These are phyloP conservation scores for Polytolypa hystricis DNA, from an alignment of 2,329 filamentous ascomycete genomes.

Conservation along the genomic window DNA sequence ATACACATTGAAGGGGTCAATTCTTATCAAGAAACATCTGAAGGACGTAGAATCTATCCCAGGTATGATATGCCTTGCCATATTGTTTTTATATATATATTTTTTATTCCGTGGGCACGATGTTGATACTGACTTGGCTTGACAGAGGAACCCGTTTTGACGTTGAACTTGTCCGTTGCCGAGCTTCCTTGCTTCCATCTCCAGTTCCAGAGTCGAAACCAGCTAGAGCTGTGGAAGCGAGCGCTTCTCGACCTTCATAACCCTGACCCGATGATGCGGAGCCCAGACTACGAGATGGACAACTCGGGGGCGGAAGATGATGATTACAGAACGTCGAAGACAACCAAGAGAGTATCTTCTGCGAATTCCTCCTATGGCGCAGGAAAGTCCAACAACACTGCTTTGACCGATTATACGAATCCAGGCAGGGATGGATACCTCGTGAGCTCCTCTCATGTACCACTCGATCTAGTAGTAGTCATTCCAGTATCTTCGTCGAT, in stretches of 20 bases:
- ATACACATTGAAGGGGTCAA: slow-evolving; percentile 91
- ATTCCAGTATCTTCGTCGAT: slow-evolving; percentile 96
- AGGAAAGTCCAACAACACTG: slow-evolving; percentile 71
- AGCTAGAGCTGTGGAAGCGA: slow-evolving; percentile 84
- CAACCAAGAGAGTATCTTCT: slow-evolving; percentile 66
- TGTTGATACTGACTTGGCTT: slow-evolving; percentile 1
- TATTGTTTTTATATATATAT: slow-evolving; percentile 2
- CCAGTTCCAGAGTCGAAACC: slow-evolving; percentile 69
- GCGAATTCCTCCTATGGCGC: slow-evolving; percentile 72
- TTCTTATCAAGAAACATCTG: slow-evolving; percentile 94
- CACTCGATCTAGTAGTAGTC: slow-evolving; percentile 89
- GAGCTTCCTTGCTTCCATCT: slow-evolving; percentile 93
- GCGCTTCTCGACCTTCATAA: slow-evolving; percentile 74
- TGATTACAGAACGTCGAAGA: slow-evolving; percentile 53
- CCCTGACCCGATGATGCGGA: slow-evolving; percentile 50
- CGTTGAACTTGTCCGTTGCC: slow-evolving; percentile 77
- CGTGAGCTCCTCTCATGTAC: slow-evolving; percentile 61
- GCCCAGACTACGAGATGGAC: slow-evolving; percentile 69
- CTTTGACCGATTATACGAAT: slow-evolving; percentile 83
- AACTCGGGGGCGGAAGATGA: slow-evolving; percentile 80
- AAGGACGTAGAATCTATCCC: slow-evolving; percentile 66
- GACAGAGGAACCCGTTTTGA: slow-evolving; percentile 69
- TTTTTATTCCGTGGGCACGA: too few species aligned
- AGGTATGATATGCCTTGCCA: slow-evolving; percentile 23
- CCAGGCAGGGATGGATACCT: slow-evolving; percentile 41